Conservation (phyloP, 495 filamentous ascomycete species). For the Hyaloscypha variabilis region DNA sequence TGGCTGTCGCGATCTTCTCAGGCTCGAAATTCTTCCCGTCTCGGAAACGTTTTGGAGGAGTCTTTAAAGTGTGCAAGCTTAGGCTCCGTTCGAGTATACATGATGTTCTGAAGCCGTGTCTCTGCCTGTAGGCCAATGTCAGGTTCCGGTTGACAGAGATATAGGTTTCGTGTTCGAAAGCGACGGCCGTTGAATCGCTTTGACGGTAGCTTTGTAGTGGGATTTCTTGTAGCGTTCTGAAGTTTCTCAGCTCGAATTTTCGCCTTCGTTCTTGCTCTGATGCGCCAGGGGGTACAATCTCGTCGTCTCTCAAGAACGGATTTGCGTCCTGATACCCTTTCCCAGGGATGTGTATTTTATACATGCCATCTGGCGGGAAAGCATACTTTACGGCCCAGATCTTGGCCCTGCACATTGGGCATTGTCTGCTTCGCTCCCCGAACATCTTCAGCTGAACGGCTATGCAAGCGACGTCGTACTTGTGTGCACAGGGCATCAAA, state of each 20-base stretch:
- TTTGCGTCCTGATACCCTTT: neutral
- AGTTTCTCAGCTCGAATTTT: neutral
- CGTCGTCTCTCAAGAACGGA: neutral
- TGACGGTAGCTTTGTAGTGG: neutral
- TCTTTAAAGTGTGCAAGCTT: neutral
- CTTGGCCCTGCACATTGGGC: neutral
- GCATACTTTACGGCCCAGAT: neutral
- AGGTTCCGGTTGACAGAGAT: neutral
- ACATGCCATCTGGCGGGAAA: neutral
- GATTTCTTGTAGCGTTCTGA: neutral
- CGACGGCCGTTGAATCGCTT: neutral
- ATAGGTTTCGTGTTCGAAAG: neutral
- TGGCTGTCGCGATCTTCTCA: neutral
- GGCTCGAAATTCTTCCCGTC: neutral
- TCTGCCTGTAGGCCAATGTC: neutral
- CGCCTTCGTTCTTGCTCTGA: neutral
- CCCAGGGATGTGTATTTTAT: neutral
- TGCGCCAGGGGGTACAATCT: neutral
- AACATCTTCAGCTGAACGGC: neutral
- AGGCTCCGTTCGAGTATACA: neutral
- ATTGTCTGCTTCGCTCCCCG: neutral
- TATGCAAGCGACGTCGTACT: neutral
- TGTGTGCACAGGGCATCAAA: neutral
- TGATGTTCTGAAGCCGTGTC: neutral
- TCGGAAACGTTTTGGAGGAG: neutral